Conservation (phyloP, 1,284 basidiomycete genomes). For the Sanghuangporus sanghuang region DNA sequence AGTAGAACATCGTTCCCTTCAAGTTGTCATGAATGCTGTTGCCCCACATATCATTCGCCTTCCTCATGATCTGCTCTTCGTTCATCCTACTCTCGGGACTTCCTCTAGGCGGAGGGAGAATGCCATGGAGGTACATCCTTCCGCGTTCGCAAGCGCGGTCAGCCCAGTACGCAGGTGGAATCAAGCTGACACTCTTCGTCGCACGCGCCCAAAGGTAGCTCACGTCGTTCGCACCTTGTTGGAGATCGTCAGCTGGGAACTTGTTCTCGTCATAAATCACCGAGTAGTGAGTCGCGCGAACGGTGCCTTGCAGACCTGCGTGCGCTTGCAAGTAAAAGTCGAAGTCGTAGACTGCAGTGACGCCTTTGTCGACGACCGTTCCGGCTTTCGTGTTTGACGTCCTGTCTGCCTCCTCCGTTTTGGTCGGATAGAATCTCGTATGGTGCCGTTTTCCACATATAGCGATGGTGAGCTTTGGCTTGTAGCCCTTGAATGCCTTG, state of each 20-base stretch:
- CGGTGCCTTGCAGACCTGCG: slow-evolving; percentile 59
- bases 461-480: slow-evolving; percentile 62
- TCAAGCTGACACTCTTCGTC: slow-evolving; percentile 70
- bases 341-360: slow-evolving; percentile 66
- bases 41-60: slow-evolving; percentile 13
- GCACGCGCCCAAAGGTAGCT: slow-evolving; percentile 72
- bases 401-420: slow-evolving; percentile 39
- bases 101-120: slow-evolving; percentile 25
- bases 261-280: slow-evolving; percentile 69
- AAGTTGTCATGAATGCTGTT: slow-evolving; percentile 9
- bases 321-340: slow-evolving; percentile 81
- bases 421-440: slow-evolving; percentile 58
- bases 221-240: slow-evolving; percentile 57
- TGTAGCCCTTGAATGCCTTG: slow-evolving; percentile 48
- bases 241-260: slow-evolving; percentile 60
- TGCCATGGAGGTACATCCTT: slow-evolving; percentile 24
- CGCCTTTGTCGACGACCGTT: slow-evolving; percentile 69
- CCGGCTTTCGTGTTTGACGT: slow-evolving; percentile 73
- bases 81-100: slow-evolving; percentile 11
- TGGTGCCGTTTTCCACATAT: slow-evolving; percentile 80
- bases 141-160: slow-evolving; percentile 28
- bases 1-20: slow-evolving; percentile 17
- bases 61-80: slow-evolving; percentile 2
- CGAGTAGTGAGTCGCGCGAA: slow-evolving; percentile 67
- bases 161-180: slow-evolving; percentile 63